Conservation (phyloP, 2,329 filamentous ascomycete species). For the Ophiostoma australiae region DNA sequence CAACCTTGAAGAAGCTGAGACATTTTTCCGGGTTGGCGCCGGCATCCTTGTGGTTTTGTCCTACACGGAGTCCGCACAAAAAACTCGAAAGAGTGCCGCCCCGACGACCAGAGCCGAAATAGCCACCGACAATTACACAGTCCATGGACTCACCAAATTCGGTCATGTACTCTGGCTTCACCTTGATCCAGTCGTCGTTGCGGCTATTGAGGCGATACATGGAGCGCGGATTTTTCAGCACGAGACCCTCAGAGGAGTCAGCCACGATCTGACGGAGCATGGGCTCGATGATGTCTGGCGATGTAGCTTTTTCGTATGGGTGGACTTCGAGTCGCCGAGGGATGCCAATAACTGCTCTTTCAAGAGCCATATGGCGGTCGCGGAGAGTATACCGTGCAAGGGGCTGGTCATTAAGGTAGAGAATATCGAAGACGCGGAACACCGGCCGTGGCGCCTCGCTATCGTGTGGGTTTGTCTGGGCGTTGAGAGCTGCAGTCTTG, state of each 20-base stretch:
- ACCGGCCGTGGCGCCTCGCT: constrained; percentile 65
- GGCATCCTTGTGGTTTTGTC: constrained; percentile 59
- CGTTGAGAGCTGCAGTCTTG: constrained; percentile 80
- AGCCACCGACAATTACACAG: constrained; percentile 82
- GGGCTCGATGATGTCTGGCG: constrained; percentile 69
- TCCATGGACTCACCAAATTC: constrained; percentile 93
- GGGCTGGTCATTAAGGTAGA: constrained; percentile 77
- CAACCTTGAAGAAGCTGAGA: constrained; percentile 95
- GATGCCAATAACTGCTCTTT: constrained; percentile 63
- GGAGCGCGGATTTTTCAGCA: constrained; percentile 88
- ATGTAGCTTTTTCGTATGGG: constrained; percentile 60
- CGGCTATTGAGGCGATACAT: constrained; percentile 82
- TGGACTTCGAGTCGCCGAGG: constrained; percentile 80
- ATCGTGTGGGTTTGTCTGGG: constrained; percentile 67
- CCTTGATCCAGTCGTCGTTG: constrained; percentile 96
- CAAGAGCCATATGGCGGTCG: constrained; percentile 71
- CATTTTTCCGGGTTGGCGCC: constrained; percentile 66
- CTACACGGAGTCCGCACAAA: constrained; percentile 77
- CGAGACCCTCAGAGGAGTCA: constrained; percentile 81
- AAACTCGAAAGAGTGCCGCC: constrained; percentile 82
- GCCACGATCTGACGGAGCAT: constrained; percentile 77
- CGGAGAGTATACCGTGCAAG: constrained; percentile 78
- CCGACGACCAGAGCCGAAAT: constrained; percentile 81
- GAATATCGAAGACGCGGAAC: constrained; percentile 83
- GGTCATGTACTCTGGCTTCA: constrained; percentile 97